phyloP scores from a whole-genome alignment of 192 early-diverging fungal genomes.

The Backusella luteola region DNA sequence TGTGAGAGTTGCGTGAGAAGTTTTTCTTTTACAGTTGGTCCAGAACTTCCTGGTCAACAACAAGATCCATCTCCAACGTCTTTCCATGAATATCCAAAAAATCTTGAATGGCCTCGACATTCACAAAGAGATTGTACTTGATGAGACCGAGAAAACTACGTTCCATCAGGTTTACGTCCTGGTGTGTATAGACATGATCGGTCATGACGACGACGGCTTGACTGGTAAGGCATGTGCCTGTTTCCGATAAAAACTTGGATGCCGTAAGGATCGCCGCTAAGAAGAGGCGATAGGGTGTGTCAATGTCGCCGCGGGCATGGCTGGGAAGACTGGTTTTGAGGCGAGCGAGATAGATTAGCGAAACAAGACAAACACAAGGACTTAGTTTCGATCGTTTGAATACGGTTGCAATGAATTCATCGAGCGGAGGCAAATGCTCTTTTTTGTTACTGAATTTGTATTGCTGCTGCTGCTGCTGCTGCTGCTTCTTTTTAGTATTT shows the following conservation, averaged over 20 bases:
- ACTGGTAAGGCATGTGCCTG: conserved; percentile 37
- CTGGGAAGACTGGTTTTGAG: conserved; percentile 58
- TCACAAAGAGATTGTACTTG: conserved; percentile 55
- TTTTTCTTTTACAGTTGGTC: conserved; percentile 1
- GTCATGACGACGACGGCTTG: conserved; percentile 43
- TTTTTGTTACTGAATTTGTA: neutral
- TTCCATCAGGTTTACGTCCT: conserved; percentile 58
- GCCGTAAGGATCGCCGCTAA: conserved; percentile 67
- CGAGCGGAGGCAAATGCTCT: conserved; percentile 26
- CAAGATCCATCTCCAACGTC: conserved; percentile 36
- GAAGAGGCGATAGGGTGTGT: conserved; percentile 74
- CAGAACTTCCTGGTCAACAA: conserved; percentile 24
- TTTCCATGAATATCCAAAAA: conserved; percentile 41
- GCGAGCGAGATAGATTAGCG: conserved; percentile 68
- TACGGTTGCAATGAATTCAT: conserved; percentile 36
- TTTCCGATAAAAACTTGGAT: conserved; percentile 60
- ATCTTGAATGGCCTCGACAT: conserved; percentile 42
- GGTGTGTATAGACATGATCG: conserved; percentile 48
- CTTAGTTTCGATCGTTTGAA: conserved; percentile 28
- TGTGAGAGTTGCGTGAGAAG: neutral
- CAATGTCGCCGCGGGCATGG: conserved; percentile 62
- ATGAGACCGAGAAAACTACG: conserved; percentile 54
- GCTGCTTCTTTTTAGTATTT: conserved; percentile 4
- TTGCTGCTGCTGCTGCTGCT: neutral
- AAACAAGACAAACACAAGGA: conserved; percentile 46